A percentile compares a stretch with the other conserved stretches of the same genome.
phyloP scores from a whole-genome alignment of 352 stramenopile genomes.

The Pythium brachiatum region DNA sequence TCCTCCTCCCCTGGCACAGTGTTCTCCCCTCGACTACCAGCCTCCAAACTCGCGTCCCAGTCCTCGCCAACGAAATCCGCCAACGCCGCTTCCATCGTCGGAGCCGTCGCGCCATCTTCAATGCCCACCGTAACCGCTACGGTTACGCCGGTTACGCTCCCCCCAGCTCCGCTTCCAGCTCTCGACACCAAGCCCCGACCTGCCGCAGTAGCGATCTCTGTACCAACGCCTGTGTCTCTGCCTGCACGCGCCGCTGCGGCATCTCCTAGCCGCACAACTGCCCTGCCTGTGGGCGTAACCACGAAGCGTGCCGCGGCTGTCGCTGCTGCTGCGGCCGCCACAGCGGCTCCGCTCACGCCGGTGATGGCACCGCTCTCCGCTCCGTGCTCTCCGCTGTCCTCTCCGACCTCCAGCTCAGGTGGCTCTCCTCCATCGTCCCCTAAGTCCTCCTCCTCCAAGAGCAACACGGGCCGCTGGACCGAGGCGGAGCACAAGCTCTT shows the following conservation, averaged over 20 bases:
- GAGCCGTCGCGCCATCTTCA: neutral
- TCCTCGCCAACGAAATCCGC: constrained; percentile 4
- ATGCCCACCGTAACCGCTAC: neutral
- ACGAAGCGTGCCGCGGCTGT: constrained; percentile 24
- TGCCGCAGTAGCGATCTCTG: neutral
- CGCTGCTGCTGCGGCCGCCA: constrained; percentile 1
- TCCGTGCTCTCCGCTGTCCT: constrained; percentile 9
- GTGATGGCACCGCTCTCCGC: constrained; percentile 12
- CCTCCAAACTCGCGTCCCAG: constrained; percentile 38
- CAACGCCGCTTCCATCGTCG: constrained; percentile 17
- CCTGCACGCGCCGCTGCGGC: neutral
- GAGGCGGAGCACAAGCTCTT: constrained; percentile 89
- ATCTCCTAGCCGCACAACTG: neutral
- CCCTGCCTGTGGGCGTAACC: neutral
- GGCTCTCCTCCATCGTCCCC: constrained; percentile 20
- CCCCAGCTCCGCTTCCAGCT: neutral
- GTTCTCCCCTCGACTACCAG: constrained; percentile 55
- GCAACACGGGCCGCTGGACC: constrained; percentile 83
- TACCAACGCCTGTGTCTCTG: neutral
- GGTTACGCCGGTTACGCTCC: constrained; percentile 1
- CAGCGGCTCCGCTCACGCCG: neutral
- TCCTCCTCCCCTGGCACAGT: constrained; percentile 9
- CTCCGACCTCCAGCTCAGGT: constrained; percentile 2
- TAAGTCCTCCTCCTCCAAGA: constrained; percentile 41
- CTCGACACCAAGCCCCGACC: neutral